Evolutionary conservation across 139 green algal species (phyloP).

Genomic region (Diplosphaera chodatii): DNA sequence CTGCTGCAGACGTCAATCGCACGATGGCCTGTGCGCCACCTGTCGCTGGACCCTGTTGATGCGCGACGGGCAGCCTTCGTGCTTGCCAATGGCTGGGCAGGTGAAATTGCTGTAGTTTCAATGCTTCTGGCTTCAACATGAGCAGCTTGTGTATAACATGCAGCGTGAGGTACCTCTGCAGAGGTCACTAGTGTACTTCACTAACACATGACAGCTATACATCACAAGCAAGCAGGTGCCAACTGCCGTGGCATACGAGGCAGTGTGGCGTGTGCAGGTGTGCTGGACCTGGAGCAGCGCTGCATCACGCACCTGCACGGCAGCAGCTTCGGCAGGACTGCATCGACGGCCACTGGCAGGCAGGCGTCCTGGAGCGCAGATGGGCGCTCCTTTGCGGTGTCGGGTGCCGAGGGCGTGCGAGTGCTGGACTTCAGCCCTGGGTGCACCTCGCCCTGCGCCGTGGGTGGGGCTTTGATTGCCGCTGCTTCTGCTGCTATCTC

Average conservation of each 20-base stretch:
- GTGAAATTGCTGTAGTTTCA: background rate
- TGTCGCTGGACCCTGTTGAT: background rate
- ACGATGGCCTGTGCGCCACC: background rate
- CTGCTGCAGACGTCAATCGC: too few species aligned
- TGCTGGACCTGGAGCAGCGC: background rate
- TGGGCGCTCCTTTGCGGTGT: background rate
- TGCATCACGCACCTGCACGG: background rate
- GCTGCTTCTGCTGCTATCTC: too few species aligned
- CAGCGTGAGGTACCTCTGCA: too few species aligned
- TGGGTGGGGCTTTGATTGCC: background rate
- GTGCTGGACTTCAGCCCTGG: background rate
- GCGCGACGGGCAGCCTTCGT: background rate
- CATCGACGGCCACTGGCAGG: too few species aligned
- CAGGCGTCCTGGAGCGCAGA: background rate
- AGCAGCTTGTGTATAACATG: too few species aligned
- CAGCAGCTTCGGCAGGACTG: background rate
- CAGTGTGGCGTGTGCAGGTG: background rate
- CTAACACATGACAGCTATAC: too few species aligned
- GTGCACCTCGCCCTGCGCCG: background rate
- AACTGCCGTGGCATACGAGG: too few species aligned
- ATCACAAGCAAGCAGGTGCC: too few species aligned
- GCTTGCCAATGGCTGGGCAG: background rate
- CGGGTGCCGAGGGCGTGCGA: background rate
- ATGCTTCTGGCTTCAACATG: too few species aligned
- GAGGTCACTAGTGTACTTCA: too few species aligned